Percentiles rank a stretch among this genome's conserved stretches.
Evolutionary conservation across 2,329 filamentous ascomycete species (phyloP).

Genomic region (Boeremia lycopersici): DNA sequence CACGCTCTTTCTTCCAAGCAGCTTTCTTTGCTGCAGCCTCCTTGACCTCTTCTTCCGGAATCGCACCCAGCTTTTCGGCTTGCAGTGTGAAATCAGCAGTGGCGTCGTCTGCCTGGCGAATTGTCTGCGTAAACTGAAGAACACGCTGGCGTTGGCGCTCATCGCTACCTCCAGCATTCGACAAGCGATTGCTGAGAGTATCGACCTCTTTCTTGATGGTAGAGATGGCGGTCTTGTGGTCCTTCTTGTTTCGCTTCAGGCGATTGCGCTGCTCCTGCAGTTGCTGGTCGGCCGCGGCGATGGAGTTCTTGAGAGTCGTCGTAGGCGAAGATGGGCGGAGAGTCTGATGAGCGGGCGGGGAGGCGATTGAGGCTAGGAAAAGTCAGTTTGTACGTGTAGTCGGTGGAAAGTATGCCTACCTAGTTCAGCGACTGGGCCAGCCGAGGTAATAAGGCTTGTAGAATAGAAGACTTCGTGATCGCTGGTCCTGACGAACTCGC

Average conservation of each 20-base stretch:
- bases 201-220: slow-evolving; percentile 76
- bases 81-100: slow-evolving; percentile 62
- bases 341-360: slow-evolving; percentile 63
- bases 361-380: slow-evolving; percentile 38
- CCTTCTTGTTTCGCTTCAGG: slow-evolving; percentile 73
- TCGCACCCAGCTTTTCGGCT: slow-evolving; percentile 67
- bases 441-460: slow-evolving; percentile 72
- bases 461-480: slow-evolving; percentile 72
- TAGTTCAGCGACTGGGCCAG: slow-evolving; percentile 64
- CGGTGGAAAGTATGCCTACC: slow-evolving; percentile 47
- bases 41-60: slow-evolving; percentile 66
- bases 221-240: slow-evolving; percentile 73
- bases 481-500: slow-evolving; percentile 74
- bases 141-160: slow-evolving; percentile 78
- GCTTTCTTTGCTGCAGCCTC: slow-evolving; percentile 64
- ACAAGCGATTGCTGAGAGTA: slow-evolving; percentile 67
- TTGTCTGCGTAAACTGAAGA: slow-evolving; percentile 75
- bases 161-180: slow-evolving; percentile 72
- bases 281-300: slow-evolving; percentile 72
- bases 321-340: slow-evolving; percentile 77
- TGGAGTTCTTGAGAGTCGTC: slow-evolving; percentile 77
- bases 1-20: slow-evolving; percentile 61
- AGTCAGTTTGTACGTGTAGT: neutral
- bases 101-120: slow-evolving; percentile 71
- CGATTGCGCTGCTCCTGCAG: slow-evolving; percentile 71